Evolutionary conservation across 148 eudicot species (phyloP), one percentile per base, ranked within the genome.

Genomic region (Dysphania ambrosioides): DNA sequence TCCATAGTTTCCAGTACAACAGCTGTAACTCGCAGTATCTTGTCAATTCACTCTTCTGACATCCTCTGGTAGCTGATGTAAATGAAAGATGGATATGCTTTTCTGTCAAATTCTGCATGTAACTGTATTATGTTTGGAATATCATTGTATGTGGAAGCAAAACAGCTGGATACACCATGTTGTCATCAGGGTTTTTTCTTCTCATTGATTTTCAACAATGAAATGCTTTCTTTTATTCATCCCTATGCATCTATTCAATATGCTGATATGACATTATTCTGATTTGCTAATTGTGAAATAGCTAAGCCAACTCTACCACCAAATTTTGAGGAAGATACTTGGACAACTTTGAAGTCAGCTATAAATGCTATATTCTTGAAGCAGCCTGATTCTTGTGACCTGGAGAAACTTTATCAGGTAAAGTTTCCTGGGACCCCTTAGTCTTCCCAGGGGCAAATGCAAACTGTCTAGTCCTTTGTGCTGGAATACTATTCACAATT

Each of bases 401-500:
- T 87, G 76, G 98, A 95, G 89, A 86, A 86, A 82, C 97, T 95
- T 72, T 95, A 95, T 79, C 92, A 86, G 92, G 98, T 92, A 66
- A 49, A 56, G 70, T 67, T 30, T 21, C 30, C 8, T 18, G 16
- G 4, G 4, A 58, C 31, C 30, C 30, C 47, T 18, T 32, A 11
- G 58, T 41, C 26, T 32, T 61, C 49, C 23, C 21, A 77, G 23
- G 38, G 19, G 35, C 12, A 70, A 5, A 31, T 12, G 30, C 71
- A 51, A 31, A 34, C 44, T 57, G 24, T 34, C 19, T 47, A 40
- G 36, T 30, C 2, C 41, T 30, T 72, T 47, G 61, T 42, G 24
- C 38, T 42, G 69, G 41, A 62, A 60, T 66, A 12, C n/a, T 64
- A 58, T 60, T 55, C 36, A 62, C 72, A 66, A 31, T 21, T 42